Evolutionary conservation across 176 grass and related monocot genomes (phyloP), one percentile per base, ranked within the genome.

Genomic region (Carex scoparia): DNA sequence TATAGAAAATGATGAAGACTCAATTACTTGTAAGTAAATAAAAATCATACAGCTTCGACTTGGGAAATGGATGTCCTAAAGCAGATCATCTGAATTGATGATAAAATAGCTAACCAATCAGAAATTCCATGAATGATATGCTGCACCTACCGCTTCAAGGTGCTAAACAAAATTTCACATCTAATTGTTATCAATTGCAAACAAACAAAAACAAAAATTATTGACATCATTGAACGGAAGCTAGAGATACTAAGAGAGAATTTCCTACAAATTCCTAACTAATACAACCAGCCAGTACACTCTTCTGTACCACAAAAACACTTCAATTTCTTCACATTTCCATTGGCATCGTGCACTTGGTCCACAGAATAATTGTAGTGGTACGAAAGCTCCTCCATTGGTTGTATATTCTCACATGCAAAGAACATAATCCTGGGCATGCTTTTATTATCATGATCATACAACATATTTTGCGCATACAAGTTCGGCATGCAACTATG

Each of bases 331-430:
- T 91, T 96, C 72, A 96, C 89, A 86, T 96, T 93, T 68, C 94
- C 94, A 84, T 88, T 74, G n/a, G 68, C 56, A 79, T 96, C 94
- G 89, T 96, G 83, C 64, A 96, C 94, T 71, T 91, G 87, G 89
- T 93, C 94, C 64, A 91, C 87, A 33, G 76, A 69, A 84, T 96
- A 96, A 69, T 96, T 96, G 84, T 96, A 96, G 81, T 96, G 89
- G 84, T 93, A 96, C 1, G 87, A 15, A n/a, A 96, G 81, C 72
- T 93, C 91, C 82, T 91, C 73, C 60, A 83, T 56, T 11, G 89
- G 79, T 35, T 54, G 84, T 88, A 96, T 96, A 89, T 96, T 76
- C 32, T 93, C 94, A 30, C 67, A 80, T 49, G 91, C 87, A 65
- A 96, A 96, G 69, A 96, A 93, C 91, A 91, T 91, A 77, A 96